Conservation (phyloP, 805 yeast genomes). For the Candida ulmi region DNA sequence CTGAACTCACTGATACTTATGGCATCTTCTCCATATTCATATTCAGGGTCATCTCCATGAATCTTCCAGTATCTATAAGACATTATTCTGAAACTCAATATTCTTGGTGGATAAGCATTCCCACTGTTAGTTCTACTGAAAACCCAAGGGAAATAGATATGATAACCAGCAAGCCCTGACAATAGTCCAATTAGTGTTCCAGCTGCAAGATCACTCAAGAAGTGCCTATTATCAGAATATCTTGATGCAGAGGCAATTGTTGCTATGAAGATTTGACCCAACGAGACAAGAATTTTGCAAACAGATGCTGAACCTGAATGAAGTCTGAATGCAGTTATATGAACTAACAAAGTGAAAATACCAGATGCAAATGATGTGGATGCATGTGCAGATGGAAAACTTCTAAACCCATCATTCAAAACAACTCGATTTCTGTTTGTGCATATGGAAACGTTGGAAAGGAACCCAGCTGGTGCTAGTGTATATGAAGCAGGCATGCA, state of each 20-base stretch:
- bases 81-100: conserved; percentile 22
- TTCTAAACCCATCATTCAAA: conserved; percentile 47
- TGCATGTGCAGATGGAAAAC: conserved; percentile 57
- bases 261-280: conserved; percentile 32
- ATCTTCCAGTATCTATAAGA: conserved; percentile 35
- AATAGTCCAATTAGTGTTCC: conserved; percentile 34
- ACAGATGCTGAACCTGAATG: conserved; percentile 28
- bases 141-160: conserved; percentile 36
- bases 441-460: conserved; percentile 44
- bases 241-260: conserved; percentile 33
- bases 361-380: conserved; percentile 45
- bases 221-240: conserved; percentile 44
- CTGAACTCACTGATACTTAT: not conserved
- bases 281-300: conserved; percentile 26
- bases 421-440: conserved; percentile 28
- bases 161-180: conserved; percentile 30
- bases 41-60: conserved; percentile 22
- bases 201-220: conserved; percentile 31
- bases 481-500: conserved; percentile 36
- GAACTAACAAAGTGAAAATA: conserved; percentile 29
- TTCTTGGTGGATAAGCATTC: conserved; percentile 39
- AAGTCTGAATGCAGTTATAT: conserved; percentile 27
- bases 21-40: conserved; percentile 10
- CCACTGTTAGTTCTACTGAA: conserved; percentile 27
- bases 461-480: conserved; percentile 28